Evolutionary conservation across 1,284 basidiomycete genomes (phyloP).

Genomic region (Thelephora terrestris): DNA sequence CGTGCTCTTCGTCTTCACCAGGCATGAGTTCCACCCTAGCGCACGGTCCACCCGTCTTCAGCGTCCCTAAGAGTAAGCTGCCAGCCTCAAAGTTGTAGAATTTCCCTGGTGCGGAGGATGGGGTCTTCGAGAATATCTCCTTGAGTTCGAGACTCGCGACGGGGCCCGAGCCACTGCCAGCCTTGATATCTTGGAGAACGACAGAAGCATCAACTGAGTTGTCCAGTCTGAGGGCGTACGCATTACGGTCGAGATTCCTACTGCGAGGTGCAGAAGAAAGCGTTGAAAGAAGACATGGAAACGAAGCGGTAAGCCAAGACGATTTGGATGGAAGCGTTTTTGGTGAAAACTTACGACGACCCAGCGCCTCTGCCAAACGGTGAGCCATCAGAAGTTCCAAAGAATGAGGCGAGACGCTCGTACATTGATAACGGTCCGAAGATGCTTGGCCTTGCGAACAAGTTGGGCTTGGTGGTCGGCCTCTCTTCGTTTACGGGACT

Average conservation of each 20-base stretch:
- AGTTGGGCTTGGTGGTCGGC: not conserved
- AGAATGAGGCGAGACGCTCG: not conserved
- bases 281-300: not conserved
- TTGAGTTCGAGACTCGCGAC: slow-evolving; percentile 18
- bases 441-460: slow-evolving; percentile 31
- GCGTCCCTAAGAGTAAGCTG: slow-evolving; percentile 33
- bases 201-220: slow-evolving; percentile 32
- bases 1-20: slow-evolving; percentile 29
- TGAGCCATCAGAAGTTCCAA: not conserved
- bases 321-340: too few relatives aligned
- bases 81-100: slow-evolving; percentile 39
- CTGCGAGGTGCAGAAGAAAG: not conserved
- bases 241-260: not conserved
- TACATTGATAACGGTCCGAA: slow-evolving; percentile 45
- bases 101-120: slow-evolving; percentile 38
- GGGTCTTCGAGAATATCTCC: slow-evolving; percentile 24
- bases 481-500: not conserved
- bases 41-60: slow-evolving; percentile 40
- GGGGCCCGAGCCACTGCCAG: slow-evolving; percentile 13
- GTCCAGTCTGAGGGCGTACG: slow-evolving; percentile 33
- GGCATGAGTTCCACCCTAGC: slow-evolving; percentile 32
- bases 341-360: slow-evolving; percentile 14
- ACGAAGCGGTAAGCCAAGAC: not conserved
- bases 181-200: slow-evolving; percentile 27
- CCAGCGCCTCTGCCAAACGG: too few relatives aligned